Evolutionary conservation across 257 asterid genomes (phyloP), one percentile per base, ranked within the genome.

Genomic region (Parsonsia alboflavescens): DNA sequence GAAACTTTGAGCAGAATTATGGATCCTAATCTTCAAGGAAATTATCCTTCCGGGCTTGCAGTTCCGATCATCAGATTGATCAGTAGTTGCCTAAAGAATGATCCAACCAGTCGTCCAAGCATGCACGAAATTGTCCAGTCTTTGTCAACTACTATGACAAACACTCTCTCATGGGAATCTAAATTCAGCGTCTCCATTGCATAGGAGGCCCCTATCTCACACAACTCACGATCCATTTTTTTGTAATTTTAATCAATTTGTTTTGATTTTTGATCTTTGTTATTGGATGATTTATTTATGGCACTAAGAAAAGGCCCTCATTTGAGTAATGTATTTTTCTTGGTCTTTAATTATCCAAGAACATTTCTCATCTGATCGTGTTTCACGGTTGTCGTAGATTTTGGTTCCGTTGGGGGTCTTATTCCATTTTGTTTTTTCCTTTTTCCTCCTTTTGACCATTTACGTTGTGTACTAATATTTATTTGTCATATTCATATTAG

Each of bases 121-220:
- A 92, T 84, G 89, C 92, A 91, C 73, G 93, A 86, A 33, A 78
- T 90, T 73, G 86, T 87, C 56, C 92, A 86, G 87, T 75, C 87
- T 17, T 78, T 94, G 49, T 83, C 96, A 6, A 87, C 88, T 78
- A 72, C 89, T 46, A 79, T 86, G 61, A 75, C 78, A 64, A 79
- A 93, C 30, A 53, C 83, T 4, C 41, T 53, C 21, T 84, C 96
- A n/a, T 87, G 96, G 81, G 96, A 88, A 81, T 82, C 82, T 79
- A 78, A 87, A 13, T 46, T 81, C 2, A 82, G 83, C 80, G 78
- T 79, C 77, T 84, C 86, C 52, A 41, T 45, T 79, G 41, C 85
- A 57, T 28, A 80, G 72, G 19, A 56, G 33, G 26, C 45, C 83
- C 84, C 19, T 15, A 15, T 5, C 4, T 81, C 15, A 76, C 87